Conservation (phyloP, 2,329 filamentous ascomycete species). For the Simplicillium aogashimaense region DNA sequence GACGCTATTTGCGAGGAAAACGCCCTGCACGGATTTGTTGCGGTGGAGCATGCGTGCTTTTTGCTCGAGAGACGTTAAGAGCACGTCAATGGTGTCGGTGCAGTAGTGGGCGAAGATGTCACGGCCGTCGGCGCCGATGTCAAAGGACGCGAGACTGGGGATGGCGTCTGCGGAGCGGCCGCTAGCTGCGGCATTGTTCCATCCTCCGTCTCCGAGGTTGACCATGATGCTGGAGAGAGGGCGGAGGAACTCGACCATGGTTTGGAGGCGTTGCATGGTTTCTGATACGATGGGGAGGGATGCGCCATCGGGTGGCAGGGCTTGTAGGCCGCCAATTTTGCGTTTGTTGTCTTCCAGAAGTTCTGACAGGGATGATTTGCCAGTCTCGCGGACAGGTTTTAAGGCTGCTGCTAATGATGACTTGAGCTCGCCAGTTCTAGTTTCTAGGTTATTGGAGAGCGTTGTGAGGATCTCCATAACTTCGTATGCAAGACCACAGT, state of each 20-base stretch:
- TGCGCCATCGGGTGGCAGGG: conserved; percentile 68
- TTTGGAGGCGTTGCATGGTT: conserved; percentile 76
- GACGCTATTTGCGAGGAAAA: conserved; percentile 85
- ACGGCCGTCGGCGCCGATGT: conserved; percentile 79
- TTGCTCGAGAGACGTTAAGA: conserved; percentile 65
- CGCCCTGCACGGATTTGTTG: conserved; percentile 68
- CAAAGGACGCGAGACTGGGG: conserved; percentile 67
- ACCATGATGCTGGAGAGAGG: conserved; percentile 86
- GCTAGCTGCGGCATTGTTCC: conserved; percentile 48
- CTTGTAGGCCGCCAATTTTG: conserved; percentile 53
- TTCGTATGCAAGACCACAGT: conserved; percentile 93
- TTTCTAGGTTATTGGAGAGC: conserved; percentile 70
- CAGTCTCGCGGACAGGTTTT: conserved; percentile 84
- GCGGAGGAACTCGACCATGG: conserved; percentile 76
- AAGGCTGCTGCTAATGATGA: conserved; percentile 72
- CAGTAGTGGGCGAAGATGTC: conserved; percentile 87
- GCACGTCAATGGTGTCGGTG: conserved; percentile 73
- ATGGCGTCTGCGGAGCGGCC: conserved; percentile 52
- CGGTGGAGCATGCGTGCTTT: conserved; percentile 67
- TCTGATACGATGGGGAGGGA: conserved; percentile 70
- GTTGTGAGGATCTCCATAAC: conserved; percentile 82
- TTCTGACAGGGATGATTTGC: conserved; percentile 74
- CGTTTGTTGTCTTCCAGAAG: conserved; percentile 75
- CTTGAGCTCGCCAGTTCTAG: conserved; percentile 78
- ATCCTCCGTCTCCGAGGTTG: conserved; percentile 86